A percentile compares a stretch with the other conserved stretches of the same genome.
Evolutionary conservation across 2,329 filamentous ascomycete species (phyloP).

Genomic region (Penicillium sp.): DNA sequence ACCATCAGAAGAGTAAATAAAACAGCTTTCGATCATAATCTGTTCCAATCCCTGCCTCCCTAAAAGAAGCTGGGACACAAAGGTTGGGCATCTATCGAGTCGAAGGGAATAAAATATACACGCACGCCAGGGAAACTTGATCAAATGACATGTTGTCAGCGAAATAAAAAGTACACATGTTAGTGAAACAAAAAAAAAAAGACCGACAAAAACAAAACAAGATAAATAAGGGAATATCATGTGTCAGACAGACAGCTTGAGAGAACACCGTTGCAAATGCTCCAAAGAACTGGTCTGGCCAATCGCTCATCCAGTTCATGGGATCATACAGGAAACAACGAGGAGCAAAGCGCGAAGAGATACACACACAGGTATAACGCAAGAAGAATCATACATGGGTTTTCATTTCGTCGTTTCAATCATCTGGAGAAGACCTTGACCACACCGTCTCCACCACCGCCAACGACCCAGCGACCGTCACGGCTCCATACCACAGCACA

Average conservation of each 20-base stretch:
- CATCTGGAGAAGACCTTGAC: slow-evolving; percentile 76
- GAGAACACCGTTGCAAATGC: slow-evolving; percentile 39
- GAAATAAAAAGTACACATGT: slow-evolving; percentile 23
- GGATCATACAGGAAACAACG: slow-evolving; percentile 25
- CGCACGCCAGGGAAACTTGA: slow-evolving; percentile 25
- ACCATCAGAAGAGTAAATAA: neutral
- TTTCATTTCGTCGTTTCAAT: slow-evolving; percentile 26
- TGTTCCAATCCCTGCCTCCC: neutral
- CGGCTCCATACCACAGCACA: slow-evolving; percentile 94
- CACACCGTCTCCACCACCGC: slow-evolving; percentile 88
- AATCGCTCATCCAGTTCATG: slow-evolving; percentile 39
- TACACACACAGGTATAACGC: slow-evolving; percentile 24
- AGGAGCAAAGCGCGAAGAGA: slow-evolving; percentile 26
- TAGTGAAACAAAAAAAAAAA: slow-evolving; percentile 17
- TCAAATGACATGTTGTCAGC: slow-evolving; percentile 22
- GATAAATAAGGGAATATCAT: slow-evolving; percentile 35
- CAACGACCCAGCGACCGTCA: slow-evolving; percentile 91
- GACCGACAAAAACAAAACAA: slow-evolving; percentile 18
- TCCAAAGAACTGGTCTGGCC: slow-evolving; percentile 31
- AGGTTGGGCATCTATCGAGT: slow-evolving; percentile 4
- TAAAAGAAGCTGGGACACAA: neutral
- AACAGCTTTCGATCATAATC: neutral
- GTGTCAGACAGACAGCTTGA: slow-evolving; percentile 33
- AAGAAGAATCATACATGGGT: slow-evolving; percentile 31
- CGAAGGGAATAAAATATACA: slow-evolving; percentile 7